Base-by-base conservation (phyloP, 805 yeast genomes). In the Starmera dryadoides region DNA sequence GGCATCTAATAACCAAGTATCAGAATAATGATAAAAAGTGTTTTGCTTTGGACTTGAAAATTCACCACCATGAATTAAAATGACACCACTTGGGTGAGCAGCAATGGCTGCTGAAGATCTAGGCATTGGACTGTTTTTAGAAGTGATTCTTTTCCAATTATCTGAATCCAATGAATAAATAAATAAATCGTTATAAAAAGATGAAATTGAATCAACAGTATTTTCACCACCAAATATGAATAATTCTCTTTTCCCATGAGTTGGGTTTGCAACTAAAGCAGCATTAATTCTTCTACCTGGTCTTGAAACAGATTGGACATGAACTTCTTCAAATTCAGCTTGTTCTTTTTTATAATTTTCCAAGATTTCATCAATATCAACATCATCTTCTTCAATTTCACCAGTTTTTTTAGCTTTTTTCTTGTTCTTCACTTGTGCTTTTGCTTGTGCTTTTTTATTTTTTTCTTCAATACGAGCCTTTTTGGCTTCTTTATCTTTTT, bases 11-110 rank as follows among this genome's bases (percentile, higher is more conserved):
- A 91, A 71, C 98, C 98, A 91, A 4, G 96, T 83, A 56, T 91
- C 98, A 15, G 96, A 91, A 58, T 86, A 91, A 61, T 91, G 98
- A 59, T 93, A 93, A 61, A 91, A 91, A 0, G 96, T 87, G 37
- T 86, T 78, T 59, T 91, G 98, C 52, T 91, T 91, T 4, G 98
- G 98, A 14, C 95, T 85, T 2, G 96, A 86, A 52, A 93, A 91
- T 62, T 91, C 98, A 52, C 98, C 98, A 36, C 98, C 98, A 63
- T 87, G 93, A 68, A 91, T 62, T 43, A 91, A 59, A 21, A 86
- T 73, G 2, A 89, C 66, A 10, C 98, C 98, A 2, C 88, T 77
- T 1, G 96, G 95, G 60, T 91, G 98, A 1, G 86, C 81, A 45
- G 89, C 81, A 86, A 89, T 85, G 1, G 95, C 85, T 49, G 94